Evolutionary conservation across 2,329 filamentous ascomycete genomes (phyloP).

Genomic region (Aspergillus fijiensis): DNA sequence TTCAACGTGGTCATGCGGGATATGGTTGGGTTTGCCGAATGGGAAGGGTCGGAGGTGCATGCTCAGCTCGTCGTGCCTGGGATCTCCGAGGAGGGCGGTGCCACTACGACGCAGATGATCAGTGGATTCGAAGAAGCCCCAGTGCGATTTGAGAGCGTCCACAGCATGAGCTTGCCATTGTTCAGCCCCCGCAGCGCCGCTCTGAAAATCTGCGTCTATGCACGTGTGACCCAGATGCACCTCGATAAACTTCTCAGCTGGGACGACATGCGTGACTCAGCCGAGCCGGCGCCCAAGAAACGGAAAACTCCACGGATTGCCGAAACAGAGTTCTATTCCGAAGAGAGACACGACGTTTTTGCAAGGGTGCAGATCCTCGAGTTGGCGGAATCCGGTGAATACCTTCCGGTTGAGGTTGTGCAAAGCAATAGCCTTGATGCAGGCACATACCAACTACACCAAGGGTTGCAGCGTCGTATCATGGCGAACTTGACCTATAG

Average conservation of each 20-base stretch:
- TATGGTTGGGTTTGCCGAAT: constrained; percentile 88
- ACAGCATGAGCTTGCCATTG: constrained; percentile 92
- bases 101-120: constrained; percentile 94
- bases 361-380: constrained; percentile 85
- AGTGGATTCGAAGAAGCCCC: constrained; percentile 89
- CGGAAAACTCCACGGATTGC: constrained; percentile 69
- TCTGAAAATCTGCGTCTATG: constrained; percentile 85
- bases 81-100: constrained; percentile 82
- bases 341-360: constrained; percentile 92
- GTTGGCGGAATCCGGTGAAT: constrained; percentile 85
- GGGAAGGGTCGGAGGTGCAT: constrained; percentile 93
- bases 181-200: constrained; percentile 72
- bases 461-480: constrained; percentile 86
- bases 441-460: constrained; percentile 93
- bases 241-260: constrained; percentile 95
- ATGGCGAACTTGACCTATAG: constrained; percentile 87
- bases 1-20: constrained; percentile 99
- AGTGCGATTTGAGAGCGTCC: constrained; percentile 93
- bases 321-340: constrained; percentile 87
- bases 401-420: constrained; percentile 87
- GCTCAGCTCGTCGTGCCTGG: constrained; percentile 95
- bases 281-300: constrained; percentile 56
- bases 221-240: constrained; percentile 87
- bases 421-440: constrained; percentile 79
- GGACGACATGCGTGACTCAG: constrained; percentile 92